These are phyloP conservation scores for Naganishia sp. DNA, from an alignment of 1,284 basidiomycete genomes.

Conservation along the genomic window DNA sequence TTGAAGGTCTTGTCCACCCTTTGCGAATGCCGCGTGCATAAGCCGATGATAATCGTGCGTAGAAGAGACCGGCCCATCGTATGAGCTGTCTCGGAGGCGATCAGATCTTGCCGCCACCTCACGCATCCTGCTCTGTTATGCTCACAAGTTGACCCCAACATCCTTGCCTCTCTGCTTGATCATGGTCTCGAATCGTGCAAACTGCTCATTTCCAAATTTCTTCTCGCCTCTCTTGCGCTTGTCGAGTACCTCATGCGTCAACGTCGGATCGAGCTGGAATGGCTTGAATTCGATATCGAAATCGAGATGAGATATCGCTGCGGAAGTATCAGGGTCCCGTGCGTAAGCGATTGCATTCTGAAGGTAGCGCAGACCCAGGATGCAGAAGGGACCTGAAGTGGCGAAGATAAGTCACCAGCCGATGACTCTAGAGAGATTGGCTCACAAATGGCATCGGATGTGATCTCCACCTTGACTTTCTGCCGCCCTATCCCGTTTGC, in stretches of 20 bases:
- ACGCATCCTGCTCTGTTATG: constrained; percentile 1
- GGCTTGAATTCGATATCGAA: constrained; percentile 48
- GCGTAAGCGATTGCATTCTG: constrained; percentile 10
- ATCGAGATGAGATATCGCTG: constrained; percentile 36
- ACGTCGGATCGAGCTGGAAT: constrained; percentile 48
- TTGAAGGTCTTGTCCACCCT: constrained; percentile 46
- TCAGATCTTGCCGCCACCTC: no score
- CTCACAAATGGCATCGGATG: constrained; percentile 29
- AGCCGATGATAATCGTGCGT: constrained; percentile 54
- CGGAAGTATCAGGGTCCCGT: constrained; percentile 33
- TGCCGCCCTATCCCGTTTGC: no score
- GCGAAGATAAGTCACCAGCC: background rate
- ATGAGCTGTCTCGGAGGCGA: constrained; percentile 1
- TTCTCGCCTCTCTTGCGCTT: constrained; percentile 42
- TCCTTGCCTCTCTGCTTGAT: constrained; percentile 46
- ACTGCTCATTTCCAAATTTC: constrained; percentile 50
- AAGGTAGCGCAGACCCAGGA: constrained; percentile 15
- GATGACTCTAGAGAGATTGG: background rate
- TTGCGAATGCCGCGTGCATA: constrained; percentile 43
- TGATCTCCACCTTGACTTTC: constrained; percentile 28
- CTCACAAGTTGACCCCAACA: constrained; percentile 51
- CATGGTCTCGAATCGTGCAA: constrained; percentile 40
- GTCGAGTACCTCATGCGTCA: constrained; percentile 40
- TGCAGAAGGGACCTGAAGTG: constrained; percentile 45
- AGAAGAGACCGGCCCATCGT: constrained; percentile 46